Conservation (phyloP, 352 stramenopile species). For the Halophytophthora polymorphica region DNA sequence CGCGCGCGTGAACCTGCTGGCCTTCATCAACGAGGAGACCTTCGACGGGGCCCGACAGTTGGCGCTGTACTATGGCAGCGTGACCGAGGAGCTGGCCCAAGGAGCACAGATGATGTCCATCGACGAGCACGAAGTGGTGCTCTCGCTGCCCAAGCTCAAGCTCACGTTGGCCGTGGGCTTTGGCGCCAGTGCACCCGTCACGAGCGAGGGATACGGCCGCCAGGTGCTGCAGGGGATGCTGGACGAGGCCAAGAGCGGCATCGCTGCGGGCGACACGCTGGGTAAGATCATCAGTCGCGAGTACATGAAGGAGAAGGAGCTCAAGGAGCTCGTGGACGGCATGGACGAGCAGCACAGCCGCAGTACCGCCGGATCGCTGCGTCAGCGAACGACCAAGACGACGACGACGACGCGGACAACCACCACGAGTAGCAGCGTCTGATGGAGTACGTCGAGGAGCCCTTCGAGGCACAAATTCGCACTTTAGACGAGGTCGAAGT, state of each 20-base stretch:
- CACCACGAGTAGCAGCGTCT: conserved; percentile 11
- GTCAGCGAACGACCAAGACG: conserved; percentile 40
- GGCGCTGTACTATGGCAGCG: conserved; percentile 80
- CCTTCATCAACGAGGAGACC: conserved; percentile 72
- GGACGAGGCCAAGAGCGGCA: conserved; percentile 49
- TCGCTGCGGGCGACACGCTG: conserved; percentile 72
- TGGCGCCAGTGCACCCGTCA: conserved; percentile 66
- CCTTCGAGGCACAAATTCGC: no score
- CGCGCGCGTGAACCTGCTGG: conserved; percentile 55
- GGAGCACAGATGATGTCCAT: conserved; percentile 64
- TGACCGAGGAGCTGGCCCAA: conserved; percentile 70
- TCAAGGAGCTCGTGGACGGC: conserved; percentile 32
- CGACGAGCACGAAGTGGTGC: conserved; percentile 75
- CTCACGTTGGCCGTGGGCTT: conserved; percentile 84
- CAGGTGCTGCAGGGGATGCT: conserved; percentile 72
- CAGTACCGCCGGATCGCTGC: conserved; percentile 31
- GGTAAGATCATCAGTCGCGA: conserved; percentile 70
- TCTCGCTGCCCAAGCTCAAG: conserved; percentile 80
- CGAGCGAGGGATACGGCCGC: conserved; percentile 67
- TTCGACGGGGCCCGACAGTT: conserved; percentile 76
- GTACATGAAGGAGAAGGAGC: conserved; percentile 57
- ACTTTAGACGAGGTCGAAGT: no score
- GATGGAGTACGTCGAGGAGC: background rate
- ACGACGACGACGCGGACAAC: conserved; percentile 8
- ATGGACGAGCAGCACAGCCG: conserved; percentile 29